Evolutionary conservation across 768 basidiomycete species (phyloP), one percentile per base, ranked within the genome.

Genomic region (Saitozyma podzolica): DNA sequence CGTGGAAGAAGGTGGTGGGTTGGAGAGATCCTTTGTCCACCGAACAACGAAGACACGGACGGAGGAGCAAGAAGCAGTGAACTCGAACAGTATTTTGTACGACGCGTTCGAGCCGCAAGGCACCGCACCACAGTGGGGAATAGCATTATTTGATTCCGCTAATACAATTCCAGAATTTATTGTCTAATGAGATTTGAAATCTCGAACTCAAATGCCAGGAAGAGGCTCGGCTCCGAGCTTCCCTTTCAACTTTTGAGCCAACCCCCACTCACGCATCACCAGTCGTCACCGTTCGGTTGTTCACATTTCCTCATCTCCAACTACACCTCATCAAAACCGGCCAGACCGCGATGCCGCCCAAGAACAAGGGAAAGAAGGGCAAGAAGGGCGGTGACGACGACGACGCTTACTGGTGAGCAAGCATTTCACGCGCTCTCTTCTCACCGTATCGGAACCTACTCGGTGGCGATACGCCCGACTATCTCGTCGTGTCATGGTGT

Each of bases 361-460:
- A 88, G 77, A 84, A 83, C 76, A 91, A 91, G 76, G 78, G 68
- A 49, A 92, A 88, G 67, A 95, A 94, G 83, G 94, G 92, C 74
- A 86, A 84, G 40, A 92, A 92, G 82, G 88, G 86, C 71, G 83
- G 82, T 50, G 87, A 88, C 69, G 91, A 94, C 66, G 90, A 91
- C 71, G 74, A 73, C 11, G 87, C 85, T 45, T 89, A 85, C 81
- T 95, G 92, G 92, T 91, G 54, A 41, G 82, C 68, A 29, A 29
- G 29, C 29, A 29, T 29, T 2, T 29, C 29, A 5, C 29, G 29
- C 2, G 29, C 29, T 29, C 29, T 29, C 29, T 29, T 29, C 29
- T 29, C 29, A 2, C 29, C 29, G 29, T 29, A 29, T 29, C 29
- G 29, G 5, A 29, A 29, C 5, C 2, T 5, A 29, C 29, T 29